A percentile compares a stretch with the other conserved stretches of the same genome.
These are phyloP conservation scores for Nannochloropsis granulata DNA, from an alignment of 108 stramenopile genomes.

Conservation along the genomic window DNA sequence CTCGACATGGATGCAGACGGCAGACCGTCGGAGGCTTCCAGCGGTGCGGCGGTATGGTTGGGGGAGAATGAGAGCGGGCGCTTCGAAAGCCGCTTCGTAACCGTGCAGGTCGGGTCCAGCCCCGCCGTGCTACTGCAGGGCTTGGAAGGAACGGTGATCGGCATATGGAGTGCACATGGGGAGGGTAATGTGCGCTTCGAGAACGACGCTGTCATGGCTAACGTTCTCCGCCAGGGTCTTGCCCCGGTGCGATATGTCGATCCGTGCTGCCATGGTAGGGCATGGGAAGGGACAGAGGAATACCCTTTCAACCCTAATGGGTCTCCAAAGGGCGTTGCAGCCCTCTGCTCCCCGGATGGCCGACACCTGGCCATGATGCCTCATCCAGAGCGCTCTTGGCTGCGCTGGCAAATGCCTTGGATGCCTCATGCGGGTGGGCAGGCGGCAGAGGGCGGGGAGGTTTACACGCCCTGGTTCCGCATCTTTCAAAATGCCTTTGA, in stretches of 20 bases:
- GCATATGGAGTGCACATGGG: slow-evolving; percentile 97
- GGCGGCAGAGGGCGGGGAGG: not conserved
- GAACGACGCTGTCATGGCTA: not conserved
- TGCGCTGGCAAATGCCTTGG: not conserved
- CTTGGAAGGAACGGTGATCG: slow-evolving; percentile 89
- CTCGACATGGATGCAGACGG: not conserved
- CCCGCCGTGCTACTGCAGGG: slow-evolving; percentile 38
- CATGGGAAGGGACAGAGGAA: not conserved
- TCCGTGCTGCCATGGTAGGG: not conserved
- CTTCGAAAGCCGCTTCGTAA: slow-evolving; percentile 87
- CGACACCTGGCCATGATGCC: not conserved
- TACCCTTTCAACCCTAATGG: not conserved
- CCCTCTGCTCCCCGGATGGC: not conserved
- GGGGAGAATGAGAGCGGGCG: slow-evolving; percentile 88
- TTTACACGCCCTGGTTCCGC: not conserved
- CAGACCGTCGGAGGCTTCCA: not conserved
- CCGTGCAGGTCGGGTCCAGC: slow-evolving; percentile 22
- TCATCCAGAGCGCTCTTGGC: not conserved
- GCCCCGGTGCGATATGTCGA: not conserved
- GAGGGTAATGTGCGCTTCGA: slow-evolving; percentile 94
- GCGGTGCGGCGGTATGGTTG: slow-evolving; percentile 69
- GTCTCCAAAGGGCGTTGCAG: not conserved
- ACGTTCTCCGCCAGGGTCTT: not conserved
- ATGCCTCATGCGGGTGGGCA: not conserved
- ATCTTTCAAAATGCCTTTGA: not conserved